Percentiles rank a stretch among this genome's conserved stretches.
Evolutionary conservation across 2,329 filamentous ascomycete species (phyloP).

Genomic region (Trichoderma citrinoviride): DNA sequence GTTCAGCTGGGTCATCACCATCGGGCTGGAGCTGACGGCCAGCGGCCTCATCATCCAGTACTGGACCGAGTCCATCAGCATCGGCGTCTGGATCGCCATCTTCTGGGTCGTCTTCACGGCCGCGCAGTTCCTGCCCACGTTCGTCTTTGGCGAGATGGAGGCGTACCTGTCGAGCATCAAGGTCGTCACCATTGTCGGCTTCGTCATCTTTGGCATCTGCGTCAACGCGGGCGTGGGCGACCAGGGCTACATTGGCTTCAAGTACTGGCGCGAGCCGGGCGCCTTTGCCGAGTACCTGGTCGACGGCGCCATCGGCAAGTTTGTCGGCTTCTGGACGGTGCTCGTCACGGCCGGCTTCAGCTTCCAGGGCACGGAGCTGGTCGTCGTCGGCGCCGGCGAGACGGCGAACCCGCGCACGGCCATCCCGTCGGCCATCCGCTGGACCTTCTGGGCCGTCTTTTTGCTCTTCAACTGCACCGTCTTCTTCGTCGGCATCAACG

Average conservation of each 20-base stretch:
- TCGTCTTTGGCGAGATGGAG: constrained; percentile 73
- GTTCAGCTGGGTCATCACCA: constrained; percentile 74
- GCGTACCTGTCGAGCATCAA: constrained; percentile 79
- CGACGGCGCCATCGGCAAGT: constrained; percentile 54
- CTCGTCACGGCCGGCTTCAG: constrained; percentile 67
- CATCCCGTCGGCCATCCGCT: constrained; percentile 69
- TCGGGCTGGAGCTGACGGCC: constrained; percentile 69
- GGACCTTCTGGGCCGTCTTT: constrained; percentile 74
- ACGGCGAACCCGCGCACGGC: constrained; percentile 68
- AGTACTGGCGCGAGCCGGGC: constrained; percentile 66
- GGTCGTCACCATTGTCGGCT: constrained; percentile 69
- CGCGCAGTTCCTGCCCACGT: constrained; percentile 69
- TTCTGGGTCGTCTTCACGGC: constrained; percentile 70
- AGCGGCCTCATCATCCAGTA: constrained; percentile 74
- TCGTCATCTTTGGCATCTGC: constrained; percentile 74
- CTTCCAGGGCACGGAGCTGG: constrained; percentile 72
- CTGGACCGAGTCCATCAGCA: constrained; percentile 61
- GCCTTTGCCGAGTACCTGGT: constrained; percentile 63
- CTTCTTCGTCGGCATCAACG: constrained; percentile 70
- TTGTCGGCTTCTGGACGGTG: constrained; percentile 68
- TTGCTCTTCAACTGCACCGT: constrained; percentile 62
- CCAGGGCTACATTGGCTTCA: constrained; percentile 71
- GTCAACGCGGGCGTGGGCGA: constrained; percentile 69
- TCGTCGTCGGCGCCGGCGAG: constrained; percentile 76
- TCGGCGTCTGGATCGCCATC: constrained; percentile 70